Conservation (phyloP, 331 rosid genomes). For the Prunus yedoensis region DNA sequence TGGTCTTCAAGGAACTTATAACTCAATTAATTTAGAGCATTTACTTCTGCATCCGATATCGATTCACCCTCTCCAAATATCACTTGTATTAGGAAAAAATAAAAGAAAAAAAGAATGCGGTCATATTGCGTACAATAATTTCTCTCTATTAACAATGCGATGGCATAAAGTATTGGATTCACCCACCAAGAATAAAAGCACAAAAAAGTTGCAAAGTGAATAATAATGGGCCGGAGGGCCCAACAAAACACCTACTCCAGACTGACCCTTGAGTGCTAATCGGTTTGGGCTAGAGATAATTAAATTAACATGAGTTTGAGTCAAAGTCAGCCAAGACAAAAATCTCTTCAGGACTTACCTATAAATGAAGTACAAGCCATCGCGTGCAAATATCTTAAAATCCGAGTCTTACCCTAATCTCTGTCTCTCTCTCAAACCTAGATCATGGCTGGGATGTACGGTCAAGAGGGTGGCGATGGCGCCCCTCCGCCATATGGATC, state of each 20-base stretch:
- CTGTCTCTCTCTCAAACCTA: slow-evolving; percentile 20
- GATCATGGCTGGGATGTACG: slow-evolving; percentile 87
- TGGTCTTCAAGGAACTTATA: no score
- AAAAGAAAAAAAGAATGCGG: accelerated
- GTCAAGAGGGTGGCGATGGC: slow-evolving; percentile 77
- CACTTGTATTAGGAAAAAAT: no score
- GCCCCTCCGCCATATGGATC: slow-evolving; percentile 74
- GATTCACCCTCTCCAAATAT: no score
- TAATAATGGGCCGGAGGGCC: neutral
- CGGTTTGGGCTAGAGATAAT: neutral
- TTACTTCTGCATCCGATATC: no score
- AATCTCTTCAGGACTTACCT: neutral
- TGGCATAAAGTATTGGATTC: neutral
- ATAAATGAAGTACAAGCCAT: slow-evolving; percentile 1
- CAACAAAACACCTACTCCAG: neutral
- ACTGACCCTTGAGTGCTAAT: neutral
- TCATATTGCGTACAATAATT: no score
- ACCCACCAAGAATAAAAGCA: neutral
- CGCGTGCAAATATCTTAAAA: neutral
- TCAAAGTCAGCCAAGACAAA: slow-evolving; percentile 4
- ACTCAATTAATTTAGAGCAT: no score
- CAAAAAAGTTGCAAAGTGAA: neutral
- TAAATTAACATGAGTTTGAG: neutral
- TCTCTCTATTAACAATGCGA: no score
- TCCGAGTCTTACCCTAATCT: slow-evolving; percentile 15